phyloP scores from a whole-genome alignment of 495 filamentous ascomycete genomes.

The Rusavskia elegans region DNA sequence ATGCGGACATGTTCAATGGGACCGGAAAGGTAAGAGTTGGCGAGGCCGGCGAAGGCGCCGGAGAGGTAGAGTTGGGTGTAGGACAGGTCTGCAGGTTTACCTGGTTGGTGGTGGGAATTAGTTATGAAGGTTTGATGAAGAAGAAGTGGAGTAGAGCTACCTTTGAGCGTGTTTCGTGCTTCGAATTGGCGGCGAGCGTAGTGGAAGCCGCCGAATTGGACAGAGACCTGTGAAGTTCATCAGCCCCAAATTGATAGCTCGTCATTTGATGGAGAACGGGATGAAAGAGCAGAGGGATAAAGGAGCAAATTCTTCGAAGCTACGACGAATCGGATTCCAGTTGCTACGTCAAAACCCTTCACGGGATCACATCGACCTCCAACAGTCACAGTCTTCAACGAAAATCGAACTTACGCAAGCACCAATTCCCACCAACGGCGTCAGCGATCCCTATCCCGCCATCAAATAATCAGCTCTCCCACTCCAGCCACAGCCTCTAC shows the following conservation, averaged over 20 bases:
- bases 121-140: too few relatives aligned
- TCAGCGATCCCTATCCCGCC: conserved; percentile 52
- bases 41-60: conserved; percentile 81
- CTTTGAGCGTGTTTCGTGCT: conserved; percentile 41
- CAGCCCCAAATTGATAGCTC: background rate
- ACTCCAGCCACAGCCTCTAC: background rate
- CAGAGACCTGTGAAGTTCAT: conserved; percentile 44
- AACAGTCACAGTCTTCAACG: conserved; percentile 21
- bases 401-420: conserved; percentile 52
- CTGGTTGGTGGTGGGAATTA: too few relatives aligned
- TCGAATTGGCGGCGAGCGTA: conserved; percentile 77
- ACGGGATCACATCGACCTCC: conserved; percentile 66
- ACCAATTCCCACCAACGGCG: conserved; percentile 90
- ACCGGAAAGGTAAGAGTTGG: conserved; percentile 74
- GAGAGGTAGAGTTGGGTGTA: conserved; percentile 82
- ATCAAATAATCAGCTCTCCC: too few relatives aligned
- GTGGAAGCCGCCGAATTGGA: conserved; percentile 97
- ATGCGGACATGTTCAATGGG: conserved; percentile 98
- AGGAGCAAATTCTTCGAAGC: too few relatives aligned
- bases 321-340: conserved; percentile 2
- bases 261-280: background rate
- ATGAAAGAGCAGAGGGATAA: too few relatives aligned
- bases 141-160: conserved; percentile 29
- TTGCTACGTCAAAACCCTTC: conserved; percentile 3
- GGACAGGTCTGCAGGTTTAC: conserved; percentile 11